Percentiles rank a stretch among this genome's conserved stretches.
These are phyloP conservation scores for Leccinum barrowsii DNA, from an alignment of 768 basidiomycete genomes.

Conservation along the genomic window DNA sequence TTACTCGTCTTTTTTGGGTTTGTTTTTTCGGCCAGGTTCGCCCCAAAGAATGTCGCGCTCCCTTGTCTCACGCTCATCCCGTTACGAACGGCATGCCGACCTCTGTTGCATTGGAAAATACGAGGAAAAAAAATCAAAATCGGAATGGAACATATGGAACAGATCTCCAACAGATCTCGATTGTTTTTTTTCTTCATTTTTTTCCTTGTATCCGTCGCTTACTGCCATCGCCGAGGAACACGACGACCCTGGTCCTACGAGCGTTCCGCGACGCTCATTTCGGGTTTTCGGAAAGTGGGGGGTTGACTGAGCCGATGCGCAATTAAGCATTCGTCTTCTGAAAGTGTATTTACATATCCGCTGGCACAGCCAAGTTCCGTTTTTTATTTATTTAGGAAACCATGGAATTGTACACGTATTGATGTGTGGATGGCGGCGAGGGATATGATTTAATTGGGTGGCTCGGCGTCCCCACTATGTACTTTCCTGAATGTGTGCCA, in stretches of 20 bases:
- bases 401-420: conserved; percentile 14
- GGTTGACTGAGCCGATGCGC: not conserved
- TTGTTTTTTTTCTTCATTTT: not conserved
- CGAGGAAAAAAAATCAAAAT: not conserved
- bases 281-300: conserved; percentile 4
- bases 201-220: conserved; percentile 8
- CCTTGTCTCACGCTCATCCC: conserved; percentile 17
- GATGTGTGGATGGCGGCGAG: not conserved
- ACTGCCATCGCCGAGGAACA: conserved; percentile 6
- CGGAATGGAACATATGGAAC: conserved; percentile 7
- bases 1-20: not conserved
- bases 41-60: not conserved
- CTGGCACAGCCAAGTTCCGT: not conserved
- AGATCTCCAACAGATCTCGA: not conserved
- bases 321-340: conserved; percentile 2
- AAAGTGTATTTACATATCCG: conserved; percentile 6
- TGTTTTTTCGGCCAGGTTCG: not conserved
- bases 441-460: not conserved
- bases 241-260: conserved; percentile 4
- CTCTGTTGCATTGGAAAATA: conserved; percentile 1
- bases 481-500: not conserved
- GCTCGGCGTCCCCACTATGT: not conserved
- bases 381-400: not conserved
- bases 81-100: not conserved
- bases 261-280: conserved; percentile 24